These are phyloP conservation scores for Bisporella sp. DNA, from an alignment of 2,329 filamentous ascomycete species.

Conservation along the genomic window DNA sequence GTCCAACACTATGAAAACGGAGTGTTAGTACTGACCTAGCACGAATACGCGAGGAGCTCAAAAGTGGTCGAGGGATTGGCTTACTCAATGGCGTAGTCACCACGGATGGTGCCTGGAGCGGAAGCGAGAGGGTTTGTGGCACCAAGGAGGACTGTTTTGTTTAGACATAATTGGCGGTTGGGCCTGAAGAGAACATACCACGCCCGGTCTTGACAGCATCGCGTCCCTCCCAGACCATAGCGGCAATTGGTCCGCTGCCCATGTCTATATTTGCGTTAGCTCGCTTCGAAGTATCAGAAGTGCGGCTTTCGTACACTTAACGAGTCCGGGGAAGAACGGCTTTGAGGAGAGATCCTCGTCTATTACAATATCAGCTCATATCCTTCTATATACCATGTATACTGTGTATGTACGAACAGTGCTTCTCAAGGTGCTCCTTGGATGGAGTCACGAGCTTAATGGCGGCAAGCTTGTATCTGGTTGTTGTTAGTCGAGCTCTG, in stretches of 20 bases:
- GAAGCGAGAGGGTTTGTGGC: constrained; percentile 98
- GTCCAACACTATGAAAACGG: constrained; percentile 51
- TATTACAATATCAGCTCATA: constrained; percentile 30
- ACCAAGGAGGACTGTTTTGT: constrained; percentile 69
- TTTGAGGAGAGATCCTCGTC: constrained; percentile 85
- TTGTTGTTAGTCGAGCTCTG: constrained; percentile 4
- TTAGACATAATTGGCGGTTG: constrained; percentile 11
- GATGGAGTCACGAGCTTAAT: constrained; percentile 88
- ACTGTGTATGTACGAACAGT: constrained; percentile 55
- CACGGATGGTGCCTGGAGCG: constrained; percentile 95
- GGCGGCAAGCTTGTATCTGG: constrained; percentile 93
- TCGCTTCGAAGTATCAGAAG: constrained; percentile 10
- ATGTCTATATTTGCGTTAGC: constrained; percentile 60
- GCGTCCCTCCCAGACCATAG: constrained; percentile 99
- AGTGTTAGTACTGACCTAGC: too few relatives aligned
- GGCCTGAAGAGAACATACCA: constrained; percentile 43
- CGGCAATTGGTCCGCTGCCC: constrained; percentile 91
- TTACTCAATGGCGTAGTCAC: constrained; percentile 58
- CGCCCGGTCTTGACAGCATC: constrained; percentile 99
- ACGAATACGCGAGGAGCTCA: neutral
- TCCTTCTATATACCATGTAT: neutral
- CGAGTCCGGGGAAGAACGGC: constrained; percentile 94
- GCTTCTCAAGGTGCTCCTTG: constrained; percentile 95
- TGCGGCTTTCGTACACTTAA: constrained; percentile 64
- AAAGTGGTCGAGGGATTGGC: neutral